phyloP scores from a whole-genome alignment of 805 yeast species.

The Suhomyces kilbournensis region DNA sequence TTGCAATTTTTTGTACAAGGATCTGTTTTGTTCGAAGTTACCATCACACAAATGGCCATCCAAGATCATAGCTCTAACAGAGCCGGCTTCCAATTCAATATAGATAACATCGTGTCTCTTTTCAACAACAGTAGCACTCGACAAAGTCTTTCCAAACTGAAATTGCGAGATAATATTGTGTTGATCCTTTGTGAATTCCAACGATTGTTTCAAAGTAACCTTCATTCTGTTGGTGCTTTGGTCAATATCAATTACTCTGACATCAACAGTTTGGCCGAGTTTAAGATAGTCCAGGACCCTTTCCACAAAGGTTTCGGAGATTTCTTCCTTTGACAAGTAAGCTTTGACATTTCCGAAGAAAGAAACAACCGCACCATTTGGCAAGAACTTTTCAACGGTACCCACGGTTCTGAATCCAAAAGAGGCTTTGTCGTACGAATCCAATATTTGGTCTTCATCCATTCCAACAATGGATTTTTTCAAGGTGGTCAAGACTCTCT shows the following conservation, averaged over 20 bases:
- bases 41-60: constrained; percentile 78
- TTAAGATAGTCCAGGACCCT: constrained; percentile 76
- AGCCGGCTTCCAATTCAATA: constrained; percentile 48
- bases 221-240: constrained; percentile 50
- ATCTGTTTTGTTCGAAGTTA: constrained; percentile 69
- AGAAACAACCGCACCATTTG: constrained; percentile 77
- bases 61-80: constrained; percentile 65
- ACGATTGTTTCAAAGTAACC: constrained; percentile 73
- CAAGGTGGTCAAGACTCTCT: constrained; percentile 60
- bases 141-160: constrained; percentile 59
- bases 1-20: constrained; percentile 54
- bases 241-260: constrained; percentile 60
- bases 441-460: constrained; percentile 52
- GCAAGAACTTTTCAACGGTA: constrained; percentile 66
- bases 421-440: constrained; percentile 35
- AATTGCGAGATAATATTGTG: constrained; percentile 44
- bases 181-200: constrained; percentile 49
- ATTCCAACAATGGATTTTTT: constrained; percentile 79
- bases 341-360: constrained; percentile 80
- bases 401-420: constrained; percentile 61
- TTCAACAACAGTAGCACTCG: constrained; percentile 61
- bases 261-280: constrained; percentile 78
- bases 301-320: constrained; percentile 81
- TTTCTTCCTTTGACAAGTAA: constrained; percentile 81
- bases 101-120: constrained; percentile 72